Percentiles rank a stretch among this genome's conserved stretches.
These are phyloP conservation scores for Hyaloperonospora arabidopsidis DNA, from an alignment of 352 stramenopile species.

Conservation along the genomic window DNA sequence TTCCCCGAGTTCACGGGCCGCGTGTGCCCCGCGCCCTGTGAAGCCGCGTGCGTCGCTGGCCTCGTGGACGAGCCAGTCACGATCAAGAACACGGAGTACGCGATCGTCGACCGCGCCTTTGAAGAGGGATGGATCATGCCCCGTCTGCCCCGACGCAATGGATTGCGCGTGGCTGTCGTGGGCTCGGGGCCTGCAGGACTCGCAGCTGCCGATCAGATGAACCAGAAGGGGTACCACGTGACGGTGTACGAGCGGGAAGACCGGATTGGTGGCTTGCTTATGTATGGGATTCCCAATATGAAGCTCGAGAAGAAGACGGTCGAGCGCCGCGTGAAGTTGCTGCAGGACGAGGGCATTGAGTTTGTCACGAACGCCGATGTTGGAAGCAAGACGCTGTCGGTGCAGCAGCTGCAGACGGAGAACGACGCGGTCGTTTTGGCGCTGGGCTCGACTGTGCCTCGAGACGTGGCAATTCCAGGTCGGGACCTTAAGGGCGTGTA, in stretches of 20 bases:
- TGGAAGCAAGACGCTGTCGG: conserved; percentile 82
- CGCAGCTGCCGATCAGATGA: conserved; percentile 93
- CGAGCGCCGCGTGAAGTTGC: conserved; percentile 89
- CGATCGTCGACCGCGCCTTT: conserved; percentile 94
- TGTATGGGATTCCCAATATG: conserved; percentile 99
- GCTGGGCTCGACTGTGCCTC: conserved; percentile 91
- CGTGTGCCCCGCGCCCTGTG: conserved; percentile 95
- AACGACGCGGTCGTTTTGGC: conserved; percentile 92
- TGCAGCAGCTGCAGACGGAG: conserved; percentile 46
- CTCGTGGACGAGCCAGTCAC: conserved; percentile 94
- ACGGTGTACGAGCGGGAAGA: conserved; percentile 97
- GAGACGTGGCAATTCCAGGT: conserved; percentile 86
- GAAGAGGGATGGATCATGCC: conserved; percentile 94
- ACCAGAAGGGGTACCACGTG: conserved; percentile 96
- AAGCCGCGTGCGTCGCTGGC: conserved; percentile 92
- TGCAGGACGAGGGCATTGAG: conserved; percentile 94
- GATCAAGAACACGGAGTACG: conserved; percentile 99
- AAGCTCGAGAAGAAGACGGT: conserved; percentile 98
- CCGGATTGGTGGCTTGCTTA: conserved; percentile 92
- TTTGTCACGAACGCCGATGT: conserved; percentile 95
- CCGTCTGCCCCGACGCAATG: conserved; percentile 88
- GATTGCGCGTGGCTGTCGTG: conserved; percentile 93
- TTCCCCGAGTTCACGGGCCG: conserved; percentile 98
- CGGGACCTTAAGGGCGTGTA: conserved; percentile 92
- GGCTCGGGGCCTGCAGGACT: conserved; percentile 90